Percentiles rank a stretch among this genome's conserved stretches.
Evolutionary conservation across 768 basidiomycete genomes (phyloP).

Genomic region (Lepiota subincarnata): DNA sequence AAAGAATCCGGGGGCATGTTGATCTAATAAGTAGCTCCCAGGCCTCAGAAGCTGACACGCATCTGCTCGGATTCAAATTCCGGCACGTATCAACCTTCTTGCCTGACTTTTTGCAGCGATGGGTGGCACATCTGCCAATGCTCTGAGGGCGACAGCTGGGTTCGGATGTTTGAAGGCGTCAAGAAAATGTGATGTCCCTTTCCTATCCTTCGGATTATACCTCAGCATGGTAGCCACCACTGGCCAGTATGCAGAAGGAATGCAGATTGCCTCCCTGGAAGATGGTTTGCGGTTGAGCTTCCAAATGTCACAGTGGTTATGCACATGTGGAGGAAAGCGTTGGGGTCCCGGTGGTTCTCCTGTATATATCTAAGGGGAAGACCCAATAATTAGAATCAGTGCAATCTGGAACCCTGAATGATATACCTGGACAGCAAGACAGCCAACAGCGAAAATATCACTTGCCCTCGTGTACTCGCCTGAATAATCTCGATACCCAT

Average conservation of each 20-base stretch:
- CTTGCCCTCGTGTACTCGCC: constrained; percentile 22
- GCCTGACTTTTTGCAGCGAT: constrained; percentile 12
- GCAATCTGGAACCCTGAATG: neutral
- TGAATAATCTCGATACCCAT: constrained; percentile 21
- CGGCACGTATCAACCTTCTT: constrained; percentile 5
- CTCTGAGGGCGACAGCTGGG: constrained; percentile 4
- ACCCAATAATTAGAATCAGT: neutral
- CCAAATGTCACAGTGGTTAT: constrained; percentile 9
- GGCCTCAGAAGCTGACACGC: neutral
- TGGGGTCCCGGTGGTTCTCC: constrained; percentile 12
- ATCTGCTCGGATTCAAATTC: neutral
- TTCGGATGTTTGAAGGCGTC: neutral
- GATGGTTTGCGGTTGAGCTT: constrained; percentile 11
- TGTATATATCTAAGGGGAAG: constrained; percentile 15
- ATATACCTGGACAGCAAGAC: constrained; percentile 19
- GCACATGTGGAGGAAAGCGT: constrained; percentile 14
- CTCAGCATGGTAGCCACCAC: constrained; percentile 14
- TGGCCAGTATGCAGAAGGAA: constrained; percentile 13
- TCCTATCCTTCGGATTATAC: constrained; percentile 13
- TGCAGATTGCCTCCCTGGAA: constrained; percentile 3
- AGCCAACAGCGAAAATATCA: constrained; percentile 22
- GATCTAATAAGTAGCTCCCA: neutral
- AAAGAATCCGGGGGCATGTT: neutral
- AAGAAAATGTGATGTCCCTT: neutral
- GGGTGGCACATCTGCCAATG: constrained; percentile 9